Base-by-base conservation (phyloP, 495 filamentous ascomycete genomes). In the Aspergillus panamensis region DNA sequence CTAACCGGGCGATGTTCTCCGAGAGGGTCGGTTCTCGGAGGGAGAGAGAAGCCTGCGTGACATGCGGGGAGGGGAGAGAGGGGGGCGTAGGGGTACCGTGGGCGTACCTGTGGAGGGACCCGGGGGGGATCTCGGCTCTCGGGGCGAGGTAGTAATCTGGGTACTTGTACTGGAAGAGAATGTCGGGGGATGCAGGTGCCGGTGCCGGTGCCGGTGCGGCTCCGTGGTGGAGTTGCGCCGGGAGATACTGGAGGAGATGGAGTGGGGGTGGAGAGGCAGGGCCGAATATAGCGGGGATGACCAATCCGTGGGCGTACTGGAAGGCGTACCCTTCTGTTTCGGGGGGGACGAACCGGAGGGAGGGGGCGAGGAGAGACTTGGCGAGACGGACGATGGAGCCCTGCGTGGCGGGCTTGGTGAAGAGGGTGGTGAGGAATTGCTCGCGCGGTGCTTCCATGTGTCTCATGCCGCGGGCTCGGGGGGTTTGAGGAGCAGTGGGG, bases 211-310 rank as follows among this genome's bases (percentile, higher is more conserved):
- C 25, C 10, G 66, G 54, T 9, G 25, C 45, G n/a, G 5, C 16
- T 1, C 56, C 13, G 3, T 37, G 35, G 7, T 62, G 60, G 2
- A 74, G 1, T 20, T 42, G 45, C 2, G 64, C 58, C 0, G 71
- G 69, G 19, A 66, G 6, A 53, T 71, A 74, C 30, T 65, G 61
- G 5, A 74, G 49, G 7, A 74, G 56, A 55, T 66, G 66, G 8
- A 65, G 47, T 16, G 62, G 53, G 25, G 25, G 25, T 5, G 25
- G 25, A 2, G 25, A 25, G 5, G 25, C 60, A 1, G 62, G 63
- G 3, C 48, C 16, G 3, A 72, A 57, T 8, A 69, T 48, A 3
- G 68, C 59, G 2, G 71, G 71, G 16, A 74, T 55, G 14, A 74
- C 33, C 14, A 64, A 10, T 0, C 71, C 71, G 50, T 66, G 48